Evolutionary conservation across 768 basidiomycete genomes (phyloP), one percentile per base, ranked within the genome.

Genomic region (Psilocybe sp.): DNA sequence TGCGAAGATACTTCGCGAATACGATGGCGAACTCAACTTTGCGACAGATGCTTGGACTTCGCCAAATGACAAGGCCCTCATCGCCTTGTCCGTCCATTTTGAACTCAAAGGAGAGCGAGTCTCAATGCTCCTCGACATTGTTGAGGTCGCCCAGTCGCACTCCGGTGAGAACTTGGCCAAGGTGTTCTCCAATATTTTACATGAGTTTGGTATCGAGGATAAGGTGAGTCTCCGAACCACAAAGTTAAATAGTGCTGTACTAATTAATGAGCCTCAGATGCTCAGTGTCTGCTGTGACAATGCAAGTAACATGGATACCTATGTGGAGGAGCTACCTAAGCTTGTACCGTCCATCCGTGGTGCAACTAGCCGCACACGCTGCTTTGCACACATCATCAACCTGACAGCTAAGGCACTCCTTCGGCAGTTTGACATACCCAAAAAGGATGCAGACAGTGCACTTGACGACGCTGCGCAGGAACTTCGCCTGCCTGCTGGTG

Each of bases 11-110:
- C 39, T 57, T 39, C 7, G 45, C 49, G 45, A 53, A 35, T 44
- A 56, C 34, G 7, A 16, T 18, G 52, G 55, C 4, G 19, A 19
- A 9, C 28, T 59, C 31, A 50, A 36, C 38, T 59, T 57, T 40
- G 56, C 50, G 1, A 68, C 66, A 0, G 69, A 76, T 54, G 61
- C 61, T 0, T 76, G 71, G 73, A 70, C 67, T 0, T 70, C 66
- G 0, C 65, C 66, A 0, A 74, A 74, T 47, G 65, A 73, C 36
- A 45, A 57, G 5, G 67, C 67, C 0, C 69, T 60, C 34, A 47
- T 71, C 0, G 67, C 66, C 0, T 45, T 68, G 7, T 61, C 59
- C 0, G 68, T 69, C 1, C 71, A 75, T 40, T 55, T 71, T 23
- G 64, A 69, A 31, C 23, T 62, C 5, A 40, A 70, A 0, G 68